Evolutionary conservation across 176 grass and related monocot genomes (phyloP).

Genomic region (Oryza punctata): DNA sequence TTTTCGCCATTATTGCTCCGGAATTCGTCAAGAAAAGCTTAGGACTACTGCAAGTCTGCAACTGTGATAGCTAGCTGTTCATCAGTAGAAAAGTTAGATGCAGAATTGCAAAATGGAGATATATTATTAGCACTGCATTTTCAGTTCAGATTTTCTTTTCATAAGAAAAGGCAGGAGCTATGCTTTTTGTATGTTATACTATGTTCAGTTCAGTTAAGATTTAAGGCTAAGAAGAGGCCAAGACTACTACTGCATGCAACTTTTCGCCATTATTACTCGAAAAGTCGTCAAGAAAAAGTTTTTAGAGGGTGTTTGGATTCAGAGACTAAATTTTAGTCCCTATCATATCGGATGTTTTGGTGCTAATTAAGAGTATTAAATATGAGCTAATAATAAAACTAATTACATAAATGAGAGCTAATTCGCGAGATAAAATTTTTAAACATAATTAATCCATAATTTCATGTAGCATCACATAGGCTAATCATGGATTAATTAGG

Average conservation of each 20-base stretch:
- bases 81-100: background rate
- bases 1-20: background rate
- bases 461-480: too few species aligned
- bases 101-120: background rate
- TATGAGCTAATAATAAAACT: too few species aligned
- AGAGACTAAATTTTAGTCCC: too few species aligned
- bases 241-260: background rate
- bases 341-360: too few species aligned
- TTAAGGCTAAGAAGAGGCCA: background rate
- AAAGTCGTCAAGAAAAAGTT: background rate
- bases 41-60: too few species aligned
- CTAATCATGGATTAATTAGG: too few species aligned
- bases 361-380: too few species aligned
- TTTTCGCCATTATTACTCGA: slow-evolving; percentile 4
- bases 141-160: background rate
- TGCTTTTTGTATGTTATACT: background rate
- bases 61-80: background rate
- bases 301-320: too few species aligned
- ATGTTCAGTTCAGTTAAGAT: background rate
- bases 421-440: too few species aligned
- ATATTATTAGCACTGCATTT: background rate
- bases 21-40: background rate
- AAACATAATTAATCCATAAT: too few species aligned
- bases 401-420: too few species aligned
- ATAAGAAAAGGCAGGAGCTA: background rate